These are phyloP conservation scores for Yarrowia yakushimensis DNA, from an alignment of 805 yeast species.

Conservation along the genomic window DNA sequence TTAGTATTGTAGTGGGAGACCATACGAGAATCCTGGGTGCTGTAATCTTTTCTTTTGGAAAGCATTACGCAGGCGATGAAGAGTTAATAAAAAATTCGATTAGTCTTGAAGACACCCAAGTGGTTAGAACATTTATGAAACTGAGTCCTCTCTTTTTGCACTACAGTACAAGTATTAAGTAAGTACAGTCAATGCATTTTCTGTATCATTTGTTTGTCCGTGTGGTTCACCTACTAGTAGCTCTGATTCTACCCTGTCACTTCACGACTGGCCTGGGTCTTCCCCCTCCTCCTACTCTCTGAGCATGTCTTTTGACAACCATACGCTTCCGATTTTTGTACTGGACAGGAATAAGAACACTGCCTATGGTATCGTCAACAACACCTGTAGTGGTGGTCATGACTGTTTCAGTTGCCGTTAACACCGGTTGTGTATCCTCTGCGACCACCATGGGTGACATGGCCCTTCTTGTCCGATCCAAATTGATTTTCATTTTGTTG, in stretches of 20 bases:
- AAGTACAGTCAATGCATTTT: not conserved
- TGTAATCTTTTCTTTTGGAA: slow-evolving; percentile 19
- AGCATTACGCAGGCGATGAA: slow-evolving; percentile 1
- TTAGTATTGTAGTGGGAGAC: slow-evolving; percentile 25
- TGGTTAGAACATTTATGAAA: slow-evolving; percentile 22
- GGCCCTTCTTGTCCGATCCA: not conserved
- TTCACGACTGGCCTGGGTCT: not conserved
- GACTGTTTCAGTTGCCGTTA: not conserved
- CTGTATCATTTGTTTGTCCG: not conserved
- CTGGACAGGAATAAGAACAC: slow-evolving; percentile 10
- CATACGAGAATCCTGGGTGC: slow-evolving; percentile 26
- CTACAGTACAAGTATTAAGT: not conserved
- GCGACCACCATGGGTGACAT: not conserved
- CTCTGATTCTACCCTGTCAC: not conserved
- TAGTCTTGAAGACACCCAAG: slow-evolving; percentile 24
- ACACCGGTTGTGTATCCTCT: not conserved
- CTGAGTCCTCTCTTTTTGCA: slow-evolving; percentile 1
- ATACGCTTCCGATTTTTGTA: not conserved
- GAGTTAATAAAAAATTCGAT: slow-evolving; percentile 19
- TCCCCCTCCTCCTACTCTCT: slow-evolving; percentile 12
- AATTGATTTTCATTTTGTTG: not conserved
- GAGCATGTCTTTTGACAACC: slow-evolving; percentile 5
- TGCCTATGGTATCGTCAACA: not conserved
- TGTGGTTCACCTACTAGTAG: not conserved
- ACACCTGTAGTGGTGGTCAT: slow-evolving; percentile 11